phyloP scores from a whole-genome alignment of 345 rosid genomes.

The Excoecaria cochinchinensis region DNA sequence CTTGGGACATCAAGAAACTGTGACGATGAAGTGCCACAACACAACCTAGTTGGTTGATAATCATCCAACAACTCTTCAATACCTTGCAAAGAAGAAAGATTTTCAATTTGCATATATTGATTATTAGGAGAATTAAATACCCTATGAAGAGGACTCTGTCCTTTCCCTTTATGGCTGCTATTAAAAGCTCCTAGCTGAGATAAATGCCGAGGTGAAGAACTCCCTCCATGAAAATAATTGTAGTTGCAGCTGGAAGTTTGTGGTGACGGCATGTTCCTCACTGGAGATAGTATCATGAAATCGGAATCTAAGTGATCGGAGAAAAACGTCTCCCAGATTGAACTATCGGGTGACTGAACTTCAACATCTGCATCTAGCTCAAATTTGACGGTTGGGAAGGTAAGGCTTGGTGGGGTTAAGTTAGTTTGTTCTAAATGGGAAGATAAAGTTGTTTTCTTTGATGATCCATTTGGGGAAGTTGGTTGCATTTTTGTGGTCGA shows the following conservation, averaged over 20 bases:
- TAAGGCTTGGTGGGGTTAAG: slow-evolving; percentile 52
- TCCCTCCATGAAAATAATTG: slow-evolving; percentile 27
- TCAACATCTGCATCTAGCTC: slow-evolving; percentile 55
- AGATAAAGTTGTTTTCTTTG: slow-evolving; percentile 31
- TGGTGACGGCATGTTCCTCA: slow-evolving; percentile 44
- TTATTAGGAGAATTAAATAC: slow-evolving; percentile 46
- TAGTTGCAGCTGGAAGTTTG: slow-evolving; percentile 22
- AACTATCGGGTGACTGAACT: slow-evolving; percentile 54
- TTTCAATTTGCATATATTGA: slow-evolving; percentile 52
- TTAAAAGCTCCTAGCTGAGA: slow-evolving; percentile 36
- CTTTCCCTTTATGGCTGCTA: slow-evolving; percentile 31
- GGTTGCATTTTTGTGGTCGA: slow-evolving; percentile 29
- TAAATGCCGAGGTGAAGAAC: slow-evolving; percentile 44
- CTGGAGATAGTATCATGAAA: slow-evolving; percentile 65
- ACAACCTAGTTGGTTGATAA: slow-evolving; percentile 34
- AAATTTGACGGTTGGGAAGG: slow-evolving; percentile 42
- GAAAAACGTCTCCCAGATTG: slow-evolving; percentile 57
- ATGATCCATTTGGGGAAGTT: slow-evolving; percentile 33
- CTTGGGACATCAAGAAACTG: slow-evolving; percentile 29
- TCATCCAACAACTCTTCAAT: slow-evolving; percentile 57
- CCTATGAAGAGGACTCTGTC: slow-evolving; percentile 44
- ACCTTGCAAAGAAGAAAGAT: slow-evolving; percentile 43
- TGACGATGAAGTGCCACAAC: slow-evolving; percentile 7
- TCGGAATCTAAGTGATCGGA: slow-evolving; percentile 55
- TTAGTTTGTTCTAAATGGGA: slow-evolving; percentile 34